phyloP scores from a whole-genome alignment of 768 basidiomycete species.

The Boletus huronensis region DNA sequence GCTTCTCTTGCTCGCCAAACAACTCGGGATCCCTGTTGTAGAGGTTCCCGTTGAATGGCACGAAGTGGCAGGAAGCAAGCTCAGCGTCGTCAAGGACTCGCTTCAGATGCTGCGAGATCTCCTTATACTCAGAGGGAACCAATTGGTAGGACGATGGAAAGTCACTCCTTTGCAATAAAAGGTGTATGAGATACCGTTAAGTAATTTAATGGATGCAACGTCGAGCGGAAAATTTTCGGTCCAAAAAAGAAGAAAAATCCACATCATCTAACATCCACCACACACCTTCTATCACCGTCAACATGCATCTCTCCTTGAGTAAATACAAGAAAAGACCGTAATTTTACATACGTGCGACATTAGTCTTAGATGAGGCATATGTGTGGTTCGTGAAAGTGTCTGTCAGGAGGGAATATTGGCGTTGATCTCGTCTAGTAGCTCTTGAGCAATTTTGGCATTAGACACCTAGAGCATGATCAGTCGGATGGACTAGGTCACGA shows the following conservation, averaged over 20 bases:
- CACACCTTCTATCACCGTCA: conserved; percentile 24
- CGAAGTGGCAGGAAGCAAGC: conserved; percentile 90
- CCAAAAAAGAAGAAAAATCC: conserved; percentile 11
- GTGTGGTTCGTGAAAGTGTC: conserved; percentile 19
- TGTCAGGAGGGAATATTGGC: conserved; percentile 39
- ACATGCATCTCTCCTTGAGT: conserved; percentile 24
- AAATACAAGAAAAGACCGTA: conserved; percentile 27
- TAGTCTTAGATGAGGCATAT: conserved; percentile 33
- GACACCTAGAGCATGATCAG: conserved; percentile 44
- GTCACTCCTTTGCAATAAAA: conserved; percentile 22
- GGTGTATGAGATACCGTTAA: conserved; percentile 24
- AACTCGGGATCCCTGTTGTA: conserved; percentile 69
- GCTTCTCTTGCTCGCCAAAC: conserved; percentile 79
- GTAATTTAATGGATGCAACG: conserved; percentile 24
- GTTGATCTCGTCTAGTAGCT: conserved; percentile 56
- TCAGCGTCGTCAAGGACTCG: conserved; percentile 80
- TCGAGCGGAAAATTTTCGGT: conserved; percentile 4
- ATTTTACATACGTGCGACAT: conserved; percentile 33
- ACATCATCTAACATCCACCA: conserved; percentile 12
- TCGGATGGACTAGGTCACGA: background rate
- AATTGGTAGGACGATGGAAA: conserved; percentile 75
- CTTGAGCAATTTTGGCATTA: conserved; percentile 67
- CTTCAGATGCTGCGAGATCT: conserved; percentile 89
- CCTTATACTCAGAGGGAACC: conserved; percentile 78
- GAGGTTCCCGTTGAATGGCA: conserved; percentile 94